Conservation (phyloP, 176 grass and related monocot genomes). For the Puya raimondii region DNA sequence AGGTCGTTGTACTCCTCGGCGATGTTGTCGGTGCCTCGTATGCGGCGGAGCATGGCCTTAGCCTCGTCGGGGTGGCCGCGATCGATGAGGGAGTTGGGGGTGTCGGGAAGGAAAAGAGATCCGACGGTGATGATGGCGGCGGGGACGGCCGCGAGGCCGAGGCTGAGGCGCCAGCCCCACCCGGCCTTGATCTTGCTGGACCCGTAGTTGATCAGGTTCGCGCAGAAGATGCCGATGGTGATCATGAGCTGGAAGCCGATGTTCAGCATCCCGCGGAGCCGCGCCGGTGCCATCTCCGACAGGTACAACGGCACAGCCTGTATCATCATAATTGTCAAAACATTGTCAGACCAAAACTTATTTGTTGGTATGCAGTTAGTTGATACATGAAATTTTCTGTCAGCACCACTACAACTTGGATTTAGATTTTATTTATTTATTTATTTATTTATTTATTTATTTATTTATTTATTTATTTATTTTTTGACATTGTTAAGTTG, state of each 20-base stretch:
- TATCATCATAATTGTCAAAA: background rate
- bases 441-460: too few relatives aligned
- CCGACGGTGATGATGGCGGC: slow-evolving; percentile 21
- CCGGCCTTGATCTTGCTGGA: slow-evolving; percentile 13
- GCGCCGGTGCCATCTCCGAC: slow-evolving; percentile 38
- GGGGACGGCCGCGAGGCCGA: slow-evolving; percentile 28
- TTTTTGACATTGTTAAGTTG: too few relatives aligned
- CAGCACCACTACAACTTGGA: too few relatives aligned
- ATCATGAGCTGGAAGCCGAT: slow-evolving; percentile 39
- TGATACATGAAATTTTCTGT: too few relatives aligned
- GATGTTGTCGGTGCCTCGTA: slow-evolving; percentile 22
- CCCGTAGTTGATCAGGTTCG: slow-evolving; percentile 43
- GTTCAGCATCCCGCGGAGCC: slow-evolving; percentile 41
- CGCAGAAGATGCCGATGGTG: slow-evolving; percentile 24
- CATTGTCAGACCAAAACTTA: too few relatives aligned
- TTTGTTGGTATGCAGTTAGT: too few relatives aligned
- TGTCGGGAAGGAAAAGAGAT: slow-evolving; percentile 28
- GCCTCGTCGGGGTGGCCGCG: slow-evolving; percentile 18
- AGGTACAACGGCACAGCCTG: slow-evolving; percentile 23
- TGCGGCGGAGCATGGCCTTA: slow-evolving; percentile 21
- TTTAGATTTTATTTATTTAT: too few relatives aligned
- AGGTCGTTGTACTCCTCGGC: slow-evolving; percentile 37
- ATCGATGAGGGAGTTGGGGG: slow-evolving; percentile 40
- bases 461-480: too few relatives aligned
- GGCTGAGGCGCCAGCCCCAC: slow-evolving; percentile 44